Percentiles rank a stretch among this genome's conserved stretches.
Evolutionary conservation across 345 rosid genomes (phyloP).

Genomic region (Euphorbia peplus): DNA sequence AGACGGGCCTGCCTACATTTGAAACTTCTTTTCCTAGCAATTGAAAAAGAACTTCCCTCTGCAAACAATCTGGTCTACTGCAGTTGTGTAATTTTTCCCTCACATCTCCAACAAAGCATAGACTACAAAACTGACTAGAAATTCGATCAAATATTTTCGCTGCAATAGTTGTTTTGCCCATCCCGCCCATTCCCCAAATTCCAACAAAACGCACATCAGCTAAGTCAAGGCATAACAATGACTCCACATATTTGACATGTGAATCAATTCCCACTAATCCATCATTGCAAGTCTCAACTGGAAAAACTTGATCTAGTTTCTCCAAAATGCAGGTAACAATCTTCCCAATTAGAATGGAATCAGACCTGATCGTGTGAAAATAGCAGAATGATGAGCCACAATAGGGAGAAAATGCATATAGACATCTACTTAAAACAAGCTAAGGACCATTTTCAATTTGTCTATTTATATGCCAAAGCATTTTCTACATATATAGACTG

Average conservation of each 20-base stretch:
- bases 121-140: not conserved
- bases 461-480: too few species aligned
- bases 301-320: not conserved
- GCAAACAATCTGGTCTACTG: not conserved
- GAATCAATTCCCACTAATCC: slow-evolving; percentile 11
- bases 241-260: not conserved
- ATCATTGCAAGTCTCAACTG: not conserved
- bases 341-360: not conserved
- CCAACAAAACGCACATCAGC: not conserved
- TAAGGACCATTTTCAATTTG: too few species aligned
- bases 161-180: slow-evolving; percentile 1
- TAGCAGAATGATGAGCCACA: not conserved
- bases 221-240: not conserved
- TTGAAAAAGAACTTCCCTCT: not conserved
- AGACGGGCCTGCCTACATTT: not conserved
- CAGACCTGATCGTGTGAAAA: not conserved
- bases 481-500: too few species aligned
- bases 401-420: not conserved
- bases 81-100: not conserved
- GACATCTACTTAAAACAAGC: too few species aligned
- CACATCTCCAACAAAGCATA: not conserved
- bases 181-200: slow-evolving; percentile 10
- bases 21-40: not conserved
- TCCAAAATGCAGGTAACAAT: not conserved
- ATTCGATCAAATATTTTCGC: not conserved